Percentiles rank a stretch among this genome's conserved stretches.
Conservation (phyloP, 164 flowering plant species). For the Vitis riparia region DNA sequence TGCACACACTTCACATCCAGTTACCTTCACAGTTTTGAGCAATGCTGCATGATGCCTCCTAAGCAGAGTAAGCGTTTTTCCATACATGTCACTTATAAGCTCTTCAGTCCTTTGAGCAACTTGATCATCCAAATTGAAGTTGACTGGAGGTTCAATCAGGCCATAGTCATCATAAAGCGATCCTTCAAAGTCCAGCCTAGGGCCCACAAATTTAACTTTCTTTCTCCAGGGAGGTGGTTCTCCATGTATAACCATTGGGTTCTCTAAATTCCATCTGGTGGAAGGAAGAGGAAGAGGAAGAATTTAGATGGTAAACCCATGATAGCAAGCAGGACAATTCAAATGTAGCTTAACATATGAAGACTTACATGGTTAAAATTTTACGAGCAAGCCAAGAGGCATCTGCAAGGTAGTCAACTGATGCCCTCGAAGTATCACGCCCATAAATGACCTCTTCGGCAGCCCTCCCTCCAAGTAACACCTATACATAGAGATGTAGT, state of each 20-base stretch:
- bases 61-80: conserved; percentile 57
- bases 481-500: conserved; percentile 38
- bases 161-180: conserved; percentile 77
- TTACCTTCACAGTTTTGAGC: conserved; percentile 84
- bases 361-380: conserved; percentile 77
- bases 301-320: conserved; percentile 5
- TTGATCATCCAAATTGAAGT: conserved; percentile 76
- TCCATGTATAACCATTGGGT: conserved; percentile 87
- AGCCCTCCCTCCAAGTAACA: conserved; percentile 93
- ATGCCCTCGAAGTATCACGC: conserved; percentile 82
- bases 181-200: conserved; percentile 90
- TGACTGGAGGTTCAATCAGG: conserved; percentile 74
- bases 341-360: neutral
- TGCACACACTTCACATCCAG: neutral
- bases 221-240: conserved; percentile 93
- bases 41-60: conserved; percentile 74
- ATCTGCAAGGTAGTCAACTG: conserved; percentile 83
- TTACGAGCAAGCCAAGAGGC: conserved; percentile 99
- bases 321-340: neutral
- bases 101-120: conserved; percentile 76
- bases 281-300: conserved; percentile 1
- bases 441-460: conserved; percentile 97
- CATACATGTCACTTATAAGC: conserved; percentile 54
- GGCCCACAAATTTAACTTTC: conserved; percentile 69
- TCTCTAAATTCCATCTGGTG: conserved; percentile 91